A percentile compares a stretch with the other conserved stretches of the same genome.
These are phyloP conservation scores for Amylostereum areolatum DNA, from an alignment of 1,284 basidiomycete species.

Conservation along the genomic window DNA sequence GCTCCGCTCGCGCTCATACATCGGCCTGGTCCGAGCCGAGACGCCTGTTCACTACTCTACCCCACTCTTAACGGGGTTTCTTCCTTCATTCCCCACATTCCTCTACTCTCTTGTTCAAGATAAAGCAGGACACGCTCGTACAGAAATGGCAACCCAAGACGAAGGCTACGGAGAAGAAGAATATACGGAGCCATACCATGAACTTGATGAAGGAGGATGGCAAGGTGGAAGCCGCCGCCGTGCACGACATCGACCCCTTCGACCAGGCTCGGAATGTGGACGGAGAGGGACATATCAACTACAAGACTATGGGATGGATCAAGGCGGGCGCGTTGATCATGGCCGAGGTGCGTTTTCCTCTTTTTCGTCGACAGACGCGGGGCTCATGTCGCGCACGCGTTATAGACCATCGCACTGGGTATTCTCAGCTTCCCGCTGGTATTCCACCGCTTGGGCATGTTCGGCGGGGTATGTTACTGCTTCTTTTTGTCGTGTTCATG, in stretches of 20 bases:
- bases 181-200: too few species aligned
- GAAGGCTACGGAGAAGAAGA: too few species aligned
- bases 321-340: constrained; percentile 9
- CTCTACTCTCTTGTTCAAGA: too few species aligned
- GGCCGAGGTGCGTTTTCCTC: constrained; percentile 6
- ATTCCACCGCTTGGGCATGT: constrained; percentile 8
- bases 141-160: too few species aligned
- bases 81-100: too few species aligned
- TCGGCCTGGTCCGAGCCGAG: too few species aligned
- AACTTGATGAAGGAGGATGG: too few species aligned
- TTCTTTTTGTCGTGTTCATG: not conserved
- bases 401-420: constrained; percentile 7
- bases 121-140: too few species aligned
- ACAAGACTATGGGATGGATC: constrained; percentile 7
- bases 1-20: too few species aligned
- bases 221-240: not conserved
- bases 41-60: too few species aligned
- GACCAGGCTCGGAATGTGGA: not conserved
- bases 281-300: constrained; percentile 3
- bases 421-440: constrained; percentile 7
- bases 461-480: constrained; percentile 1
- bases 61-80: too few species aligned
- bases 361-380: not conserved
- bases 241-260: constrained; percentile 4
- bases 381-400: too few species aligned